These are phyloP conservation scores for Cordia subcordata DNA, from an alignment of 257 asterid genomes.

Conservation along the genomic window DNA sequence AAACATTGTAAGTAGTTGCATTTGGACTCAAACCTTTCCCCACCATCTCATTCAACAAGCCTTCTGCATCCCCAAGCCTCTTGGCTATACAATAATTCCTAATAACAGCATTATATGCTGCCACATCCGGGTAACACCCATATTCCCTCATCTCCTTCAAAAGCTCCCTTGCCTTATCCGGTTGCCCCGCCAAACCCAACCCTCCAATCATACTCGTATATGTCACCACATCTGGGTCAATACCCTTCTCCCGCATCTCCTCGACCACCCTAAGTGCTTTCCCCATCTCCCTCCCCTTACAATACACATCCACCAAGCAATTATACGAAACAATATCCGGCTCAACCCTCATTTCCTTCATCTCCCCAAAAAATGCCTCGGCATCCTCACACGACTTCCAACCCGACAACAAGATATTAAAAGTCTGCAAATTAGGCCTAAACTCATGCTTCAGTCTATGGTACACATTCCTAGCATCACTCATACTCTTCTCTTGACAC, in stretches of 20 bases:
- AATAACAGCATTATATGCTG: conserved; percentile 83
- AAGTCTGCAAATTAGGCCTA: conserved; percentile 71
- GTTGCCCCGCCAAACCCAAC: conserved; percentile 80
- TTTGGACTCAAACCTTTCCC: conserved; percentile 67
- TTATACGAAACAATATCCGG: conserved; percentile 84
- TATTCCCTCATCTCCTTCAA: conserved; percentile 91
- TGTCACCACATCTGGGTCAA: conserved; percentile 74
- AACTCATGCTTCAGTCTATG: conserved; percentile 63
- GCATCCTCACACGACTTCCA: conserved; percentile 82
- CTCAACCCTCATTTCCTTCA: conserved; percentile 62
- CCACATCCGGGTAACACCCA: conserved; percentile 81
- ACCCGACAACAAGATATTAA: conserved; percentile 75
- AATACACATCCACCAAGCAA: conserved; percentile 81
- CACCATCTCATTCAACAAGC: conserved; percentile 73
- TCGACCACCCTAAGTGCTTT: conserved; percentile 51
- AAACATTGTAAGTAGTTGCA: conserved; percentile 80
- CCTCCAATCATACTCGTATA: conserved; percentile 87
- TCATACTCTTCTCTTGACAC: conserved; percentile 89
- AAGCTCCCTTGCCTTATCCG: conserved; percentile 77
- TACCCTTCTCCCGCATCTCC: conserved; percentile 67
- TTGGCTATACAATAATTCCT: conserved; percentile 86
- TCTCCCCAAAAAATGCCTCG: conserved; percentile 63
- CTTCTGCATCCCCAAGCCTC: conserved; percentile 58
- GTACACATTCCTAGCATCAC: conserved; percentile 82
- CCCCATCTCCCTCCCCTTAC: conserved; percentile 71